Evolutionary conservation across 495 filamentous ascomycete genomes (phyloP).

Genomic region (Pseudoneurospora amorphoporcata): DNA sequence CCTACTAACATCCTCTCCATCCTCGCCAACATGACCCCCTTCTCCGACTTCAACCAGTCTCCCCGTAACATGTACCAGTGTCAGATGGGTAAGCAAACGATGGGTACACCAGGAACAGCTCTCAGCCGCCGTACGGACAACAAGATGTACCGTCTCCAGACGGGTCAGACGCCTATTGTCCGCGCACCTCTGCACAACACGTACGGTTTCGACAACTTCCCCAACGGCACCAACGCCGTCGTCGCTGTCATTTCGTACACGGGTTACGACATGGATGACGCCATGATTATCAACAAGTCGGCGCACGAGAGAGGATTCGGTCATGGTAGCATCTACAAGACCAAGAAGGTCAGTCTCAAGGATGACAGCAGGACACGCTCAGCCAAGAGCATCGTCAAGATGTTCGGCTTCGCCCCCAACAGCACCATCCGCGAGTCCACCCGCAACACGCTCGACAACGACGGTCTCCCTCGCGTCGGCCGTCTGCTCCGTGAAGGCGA

Average conservation of each 20-base stretch:
- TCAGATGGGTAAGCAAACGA: slow-evolving; percentile 98
- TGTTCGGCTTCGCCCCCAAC: slow-evolving; percentile 78
- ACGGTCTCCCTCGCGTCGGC: slow-evolving; percentile 77
- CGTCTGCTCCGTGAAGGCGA: slow-evolving; percentile 66
- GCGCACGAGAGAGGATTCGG: slow-evolving; percentile 95
- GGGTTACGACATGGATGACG: slow-evolving; percentile 99
- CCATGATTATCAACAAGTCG: slow-evolving; percentile 99
- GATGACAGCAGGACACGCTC: slow-evolving; percentile 53
- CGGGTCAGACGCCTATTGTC: slow-evolving; percentile 90
- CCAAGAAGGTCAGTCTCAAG: slow-evolving; percentile 73
- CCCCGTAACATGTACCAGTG: slow-evolving; percentile 99
- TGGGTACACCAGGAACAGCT: slow-evolving; percentile 91
- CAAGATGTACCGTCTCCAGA: slow-evolving; percentile 90
- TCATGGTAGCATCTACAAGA: slow-evolving; percentile 95
- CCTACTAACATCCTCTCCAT: slow-evolving; percentile 97
- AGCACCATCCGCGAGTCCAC: slow-evolving; percentile 52
- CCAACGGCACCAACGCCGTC: slow-evolving; percentile 92
- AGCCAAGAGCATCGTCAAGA: slow-evolving; percentile 49
- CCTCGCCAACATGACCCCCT: slow-evolving; percentile 95
- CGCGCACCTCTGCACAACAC: slow-evolving; percentile 86
- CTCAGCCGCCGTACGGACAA: slow-evolving; percentile 87
- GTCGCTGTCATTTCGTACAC: slow-evolving; percentile 98
- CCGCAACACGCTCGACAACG: slow-evolving; percentile 63
- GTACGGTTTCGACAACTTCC: slow-evolving; percentile 96
- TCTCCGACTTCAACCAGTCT: slow-evolving; percentile 98